Evolutionary conservation across 1,284 basidiomycete genomes (phyloP), one percentile per base, ranked within the genome.

Genomic region (Cryptococcus depauperatus): DNA sequence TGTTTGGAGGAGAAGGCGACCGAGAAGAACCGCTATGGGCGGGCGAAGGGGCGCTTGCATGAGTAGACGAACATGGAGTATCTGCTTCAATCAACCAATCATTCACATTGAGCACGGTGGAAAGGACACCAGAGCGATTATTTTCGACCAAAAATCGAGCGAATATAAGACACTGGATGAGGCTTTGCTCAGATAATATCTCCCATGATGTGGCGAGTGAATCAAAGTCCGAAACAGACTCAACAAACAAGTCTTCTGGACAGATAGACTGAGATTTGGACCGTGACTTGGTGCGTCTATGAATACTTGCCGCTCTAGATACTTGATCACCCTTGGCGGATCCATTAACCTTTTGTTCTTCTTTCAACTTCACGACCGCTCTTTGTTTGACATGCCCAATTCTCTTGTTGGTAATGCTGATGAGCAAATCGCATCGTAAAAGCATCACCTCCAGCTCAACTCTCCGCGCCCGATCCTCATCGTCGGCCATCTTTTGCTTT

Each of bases 401-500:
- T 28, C 43, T 33, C 18, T 43, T 32, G 19, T 51, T 59, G 3
- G 60, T 57, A 49, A 62, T 50, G 26, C 48, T 53, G 27, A 62
- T 27, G 0, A 51, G 39, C 14, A 64, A 37, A 42, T 62, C 58
- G 34, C 49, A 51, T 18, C 37, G 32, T 10, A 55, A 34, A 14
- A 59, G 10, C 26, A 44, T 44, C 13, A 50, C 60, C 33, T 64
- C 60, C 18, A 61, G 35, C 6, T 35, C 45, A 19, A 62, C 47
- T 29, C 60, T 43, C 29, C 48, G 18, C 5, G 57, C 53, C n/a
- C 57, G 46, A n/a, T 37, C 14, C 4, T 18, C 29, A 18, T 51
- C 47, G 22, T 48, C 47, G 27, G 46, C 46, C 25, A 32, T 41
- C 41, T 44, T 13, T 16, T 37, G 41, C 22, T 52, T 51, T 3